A percentile compares a stretch with the other conserved stretches of the same genome.
These are phyloP conservation scores for Lentinula edodes DNA, from an alignment of 768 basidiomycete species.

Conservation along the genomic window DNA sequence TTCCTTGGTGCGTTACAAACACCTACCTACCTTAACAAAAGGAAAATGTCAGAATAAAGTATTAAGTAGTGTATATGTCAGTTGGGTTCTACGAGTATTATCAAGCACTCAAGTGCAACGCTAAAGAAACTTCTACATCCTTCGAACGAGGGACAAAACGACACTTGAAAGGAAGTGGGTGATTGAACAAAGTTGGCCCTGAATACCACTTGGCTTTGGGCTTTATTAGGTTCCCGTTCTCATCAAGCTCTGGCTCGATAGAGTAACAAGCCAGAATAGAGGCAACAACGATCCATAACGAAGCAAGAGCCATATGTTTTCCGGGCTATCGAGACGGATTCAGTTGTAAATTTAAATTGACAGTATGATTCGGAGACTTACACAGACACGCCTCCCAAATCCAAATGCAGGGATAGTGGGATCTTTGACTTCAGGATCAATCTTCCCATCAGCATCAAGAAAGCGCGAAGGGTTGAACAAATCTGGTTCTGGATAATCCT, in stretches of 20 bases:
- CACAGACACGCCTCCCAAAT: conserved; percentile 1
- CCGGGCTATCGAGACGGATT: conserved; percentile 1
- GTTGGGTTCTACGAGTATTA: no score
- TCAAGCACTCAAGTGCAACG: no score
- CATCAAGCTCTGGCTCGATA: conserved; percentile 7
- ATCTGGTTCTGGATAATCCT: conserved; percentile 5
- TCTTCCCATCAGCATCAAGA: not conserved
- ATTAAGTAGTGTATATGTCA: no score
- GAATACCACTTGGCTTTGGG: not conserved
- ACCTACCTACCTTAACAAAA: no score
- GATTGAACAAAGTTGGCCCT: not conserved
- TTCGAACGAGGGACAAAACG: conserved; percentile 1
- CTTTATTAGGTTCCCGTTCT: not conserved
- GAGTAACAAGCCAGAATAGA: conserved; percentile 10
- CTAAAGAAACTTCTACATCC: not conserved
- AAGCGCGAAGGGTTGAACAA: conserved; percentile 6
- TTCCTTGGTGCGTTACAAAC: no score
- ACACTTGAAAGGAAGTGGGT: conserved; percentile 5
- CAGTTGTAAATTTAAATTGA: not conserved
- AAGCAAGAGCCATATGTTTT: conserved; percentile 5
- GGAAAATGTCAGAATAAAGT: no score
- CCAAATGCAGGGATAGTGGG: not conserved
- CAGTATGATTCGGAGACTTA: not conserved
- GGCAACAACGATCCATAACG: conserved; percentile 9
- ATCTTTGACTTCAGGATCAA: not conserved